Percentiles rank a stretch among this genome's conserved stretches.
These are phyloP conservation scores for Trametes polyzona DNA, from an alignment of 1,284 basidiomycete species.

Conservation along the genomic window DNA sequence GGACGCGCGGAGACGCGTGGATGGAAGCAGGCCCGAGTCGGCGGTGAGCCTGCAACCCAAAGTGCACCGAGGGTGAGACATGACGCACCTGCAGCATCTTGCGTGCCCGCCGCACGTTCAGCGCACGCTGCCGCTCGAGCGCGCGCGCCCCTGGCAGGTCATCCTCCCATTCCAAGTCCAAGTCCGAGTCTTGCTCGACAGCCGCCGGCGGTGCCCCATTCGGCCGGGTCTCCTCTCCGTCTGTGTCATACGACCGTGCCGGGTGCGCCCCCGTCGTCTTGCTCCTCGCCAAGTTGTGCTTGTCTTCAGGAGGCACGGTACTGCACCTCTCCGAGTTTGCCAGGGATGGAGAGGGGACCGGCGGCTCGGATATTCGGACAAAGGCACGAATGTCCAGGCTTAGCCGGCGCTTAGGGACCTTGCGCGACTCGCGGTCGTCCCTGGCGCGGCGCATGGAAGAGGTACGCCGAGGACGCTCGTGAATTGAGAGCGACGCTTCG, in stretches of 20 bases:
- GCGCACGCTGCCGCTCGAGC: slow-evolving; percentile 39
- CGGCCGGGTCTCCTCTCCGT: not conserved
- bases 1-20: not conserved
- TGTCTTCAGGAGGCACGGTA: not conserved
- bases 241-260: not conserved
- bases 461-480: slow-evolving; percentile 19
- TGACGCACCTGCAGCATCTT: slow-evolving; percentile 52
- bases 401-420: slow-evolving; percentile 22
- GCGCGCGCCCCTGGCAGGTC: slow-evolving; percentile 21
- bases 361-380: slow-evolving; percentile 8
- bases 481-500: slow-evolving; percentile 8
- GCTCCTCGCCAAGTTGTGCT: not conserved
- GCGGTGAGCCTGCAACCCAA: slow-evolving; percentile 5
- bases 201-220: slow-evolving; percentile 1
- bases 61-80: not conserved
- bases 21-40: slow-evolving; percentile 4
- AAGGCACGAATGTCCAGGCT: slow-evolving; percentile 32
- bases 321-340: slow-evolving; percentile 9
- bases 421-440: not conserved
- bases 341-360: slow-evolving; percentile 2
- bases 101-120: slow-evolving; percentile 47
- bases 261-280: not conserved
- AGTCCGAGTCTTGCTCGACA: slow-evolving; percentile 5
- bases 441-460: slow-evolving; percentile 25
- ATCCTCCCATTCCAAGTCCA: slow-evolving; percentile 17